Conservation (phyloP, 2,329 filamentous ascomycete species). For the Plectosphaerella cucumerina region DNA sequence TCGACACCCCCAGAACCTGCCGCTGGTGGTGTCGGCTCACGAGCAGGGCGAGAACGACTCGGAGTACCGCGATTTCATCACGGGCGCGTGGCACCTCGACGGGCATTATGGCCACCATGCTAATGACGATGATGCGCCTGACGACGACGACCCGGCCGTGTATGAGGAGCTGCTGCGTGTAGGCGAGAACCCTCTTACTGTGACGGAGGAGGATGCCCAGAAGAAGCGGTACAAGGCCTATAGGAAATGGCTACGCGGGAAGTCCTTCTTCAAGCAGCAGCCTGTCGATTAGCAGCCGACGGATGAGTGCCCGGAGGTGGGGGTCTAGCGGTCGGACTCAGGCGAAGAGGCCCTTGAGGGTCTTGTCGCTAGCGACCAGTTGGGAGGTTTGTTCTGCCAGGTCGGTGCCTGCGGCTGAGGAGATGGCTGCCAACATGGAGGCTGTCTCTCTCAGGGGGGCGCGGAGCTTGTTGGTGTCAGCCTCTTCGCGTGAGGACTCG, state of each 20-base stretch:
- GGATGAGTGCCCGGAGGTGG: not conserved
- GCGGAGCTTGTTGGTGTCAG: constrained; percentile 19
- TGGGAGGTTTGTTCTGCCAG: constrained; percentile 24
- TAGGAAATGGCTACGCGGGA: constrained; percentile 87
- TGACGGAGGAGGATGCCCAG: constrained; percentile 76
- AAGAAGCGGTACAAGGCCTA: constrained; percentile 99
- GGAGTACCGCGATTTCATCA: constrained; percentile 79
- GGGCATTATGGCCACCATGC: not conserved
- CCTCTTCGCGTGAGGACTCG: constrained; percentile 16
- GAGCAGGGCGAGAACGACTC: constrained; percentile 54
- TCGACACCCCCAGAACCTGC: constrained; percentile 81
- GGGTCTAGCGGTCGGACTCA: not conserved
- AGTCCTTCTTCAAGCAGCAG: constrained; percentile 93
- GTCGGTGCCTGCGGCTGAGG: constrained; percentile 11
- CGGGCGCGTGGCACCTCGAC: constrained; percentile 47
- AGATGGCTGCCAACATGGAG: constrained; percentile 20
- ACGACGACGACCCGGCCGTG: constrained; percentile 60
- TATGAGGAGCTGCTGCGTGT: constrained; percentile 76
- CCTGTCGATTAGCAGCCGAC: constrained; percentile 47
- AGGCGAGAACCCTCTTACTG: constrained; percentile 79
- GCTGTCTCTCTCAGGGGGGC: constrained; percentile 27
- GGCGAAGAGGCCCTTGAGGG: constrained; percentile 16
- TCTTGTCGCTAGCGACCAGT: constrained; percentile 23
- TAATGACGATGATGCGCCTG: constrained; percentile 40
- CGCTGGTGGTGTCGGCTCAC: constrained; percentile 71